phyloP scores from a whole-genome alignment of 1,284 basidiomycete species.

The Dichomitus squalens region DNA sequence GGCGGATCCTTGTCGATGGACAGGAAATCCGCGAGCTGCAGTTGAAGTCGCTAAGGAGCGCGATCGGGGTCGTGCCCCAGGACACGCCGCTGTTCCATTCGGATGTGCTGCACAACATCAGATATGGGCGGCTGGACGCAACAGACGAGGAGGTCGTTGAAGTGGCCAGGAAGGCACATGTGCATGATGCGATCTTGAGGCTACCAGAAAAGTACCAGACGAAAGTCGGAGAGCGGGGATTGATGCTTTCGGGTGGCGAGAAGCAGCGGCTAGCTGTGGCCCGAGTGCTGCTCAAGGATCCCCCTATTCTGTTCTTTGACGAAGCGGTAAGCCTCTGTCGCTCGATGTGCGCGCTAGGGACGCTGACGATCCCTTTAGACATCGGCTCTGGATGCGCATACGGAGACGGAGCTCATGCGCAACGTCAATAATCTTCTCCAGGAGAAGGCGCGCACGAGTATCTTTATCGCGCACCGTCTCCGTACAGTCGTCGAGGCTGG shows the following conservation, averaged over 20 bases:
- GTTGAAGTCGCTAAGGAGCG: constrained; percentile 71
- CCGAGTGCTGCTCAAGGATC: constrained; percentile 90
- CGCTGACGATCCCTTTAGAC: constrained; percentile 53
- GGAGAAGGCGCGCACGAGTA: constrained; percentile 83
- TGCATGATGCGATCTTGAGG: constrained; percentile 79
- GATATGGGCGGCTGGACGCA: constrained; percentile 90
- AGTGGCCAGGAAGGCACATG: constrained; percentile 85
- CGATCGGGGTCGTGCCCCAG: constrained; percentile 95
- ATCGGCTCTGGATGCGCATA: constrained; percentile 92
- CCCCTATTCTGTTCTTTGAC: constrained; percentile 95
- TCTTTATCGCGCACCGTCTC: constrained; percentile 94
- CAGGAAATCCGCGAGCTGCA: constrained; percentile 84
- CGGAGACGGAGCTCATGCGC: constrained; percentile 93
- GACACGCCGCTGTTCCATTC: constrained; percentile 98
- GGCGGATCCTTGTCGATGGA: constrained; percentile 83
- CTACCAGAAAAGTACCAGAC: constrained; percentile 89
- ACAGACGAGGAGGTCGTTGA: constrained; percentile 82
- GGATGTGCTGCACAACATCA: constrained; percentile 92
- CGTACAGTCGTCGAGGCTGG: constrained; percentile 90
- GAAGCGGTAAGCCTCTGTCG: constrained; percentile 74
- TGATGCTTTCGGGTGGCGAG: constrained; percentile 99
- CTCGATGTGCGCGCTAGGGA: neutral
- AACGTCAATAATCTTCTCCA: constrained; percentile 87
- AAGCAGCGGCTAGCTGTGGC: constrained; percentile 97
- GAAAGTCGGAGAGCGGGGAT: constrained; percentile 91